phyloP scores from a whole-genome alignment of 768 basidiomycete species.

The Tylopilus sp. region DNA sequence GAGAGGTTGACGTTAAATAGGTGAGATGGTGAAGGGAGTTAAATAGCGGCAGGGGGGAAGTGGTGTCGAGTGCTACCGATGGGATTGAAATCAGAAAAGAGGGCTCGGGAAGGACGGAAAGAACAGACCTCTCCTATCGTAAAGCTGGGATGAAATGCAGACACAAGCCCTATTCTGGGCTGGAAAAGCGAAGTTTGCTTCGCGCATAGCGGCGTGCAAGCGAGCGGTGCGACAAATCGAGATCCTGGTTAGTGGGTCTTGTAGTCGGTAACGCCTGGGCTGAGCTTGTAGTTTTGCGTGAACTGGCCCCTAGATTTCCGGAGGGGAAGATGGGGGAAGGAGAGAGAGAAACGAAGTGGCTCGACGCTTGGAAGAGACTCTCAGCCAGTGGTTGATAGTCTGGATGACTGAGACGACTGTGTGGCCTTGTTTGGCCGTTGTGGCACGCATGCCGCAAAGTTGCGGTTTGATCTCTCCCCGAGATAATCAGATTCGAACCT shows the following conservation, averaged over 20 bases:
- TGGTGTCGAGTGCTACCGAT: conserved; percentile 47
- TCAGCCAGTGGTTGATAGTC: conserved; percentile 25
- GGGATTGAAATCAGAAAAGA: conserved; percentile 9
- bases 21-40: conserved; percentile 95
- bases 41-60: conserved; percentile 66
- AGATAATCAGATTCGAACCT: no score
- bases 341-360: conserved; percentile 14
- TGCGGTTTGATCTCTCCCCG: no score
- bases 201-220: conserved; percentile 62
- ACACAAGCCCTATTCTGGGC: conserved; percentile 94
- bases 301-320: neutral
- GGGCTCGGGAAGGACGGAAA: neutral
- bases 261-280: neutral
- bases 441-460: conserved; percentile 18
- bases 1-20: conserved; percentile 95
- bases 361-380: conserved; percentile 14
- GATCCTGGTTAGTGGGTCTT: conserved; percentile 12
- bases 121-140: conserved; percentile 84
- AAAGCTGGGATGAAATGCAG: conserved; percentile 90
- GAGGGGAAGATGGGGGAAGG: conserved; percentile 2
- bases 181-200: conserved; percentile 93
- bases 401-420: conserved; percentile 31
- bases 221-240: conserved; percentile 12
- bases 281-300: neutral
- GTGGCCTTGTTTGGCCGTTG: conserved; percentile 29